Percentiles rank a stretch among this genome's conserved stretches.
Evolutionary conservation across 129 eudicot genomes (phyloP).

Genomic region (Pseudognaphalium luteoalbum): DNA sequence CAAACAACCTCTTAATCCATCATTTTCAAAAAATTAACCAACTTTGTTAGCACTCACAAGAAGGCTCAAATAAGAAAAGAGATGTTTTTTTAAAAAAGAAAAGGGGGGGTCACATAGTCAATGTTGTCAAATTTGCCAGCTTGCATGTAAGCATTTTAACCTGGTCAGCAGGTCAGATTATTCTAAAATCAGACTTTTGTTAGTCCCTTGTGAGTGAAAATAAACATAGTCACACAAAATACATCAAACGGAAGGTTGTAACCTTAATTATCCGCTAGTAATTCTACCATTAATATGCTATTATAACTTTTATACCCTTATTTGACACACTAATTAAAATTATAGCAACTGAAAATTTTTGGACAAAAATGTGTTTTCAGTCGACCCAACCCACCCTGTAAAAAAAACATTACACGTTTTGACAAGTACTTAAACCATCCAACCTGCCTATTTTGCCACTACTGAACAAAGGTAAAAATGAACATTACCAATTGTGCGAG

Average conservation of each 20-base stretch:
- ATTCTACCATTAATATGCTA: no score
- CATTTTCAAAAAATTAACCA: not conserved
- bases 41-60: not conserved
- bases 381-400: not conserved
- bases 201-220: not conserved
- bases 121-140: not conserved
- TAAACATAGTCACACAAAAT: not conserved
- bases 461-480: not conserved
- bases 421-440: not conserved
- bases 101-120: not conserved
- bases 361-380: not conserved
- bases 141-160: not conserved
- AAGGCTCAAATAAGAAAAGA: not conserved
- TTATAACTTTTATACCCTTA: no score
- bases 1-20: not conserved
- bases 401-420: not conserved
- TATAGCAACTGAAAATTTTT: not conserved
- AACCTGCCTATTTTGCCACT: not conserved
- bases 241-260: not conserved
- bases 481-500: slow-evolving; percentile 78
- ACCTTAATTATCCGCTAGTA: not conserved
- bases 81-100: no score
- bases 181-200: not conserved
- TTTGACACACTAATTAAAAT: not conserved
- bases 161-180: not conserved